These are phyloP conservation scores for Russula sp. DNA, from an alignment of 768 basidiomycete species.

Conservation along the genomic window DNA sequence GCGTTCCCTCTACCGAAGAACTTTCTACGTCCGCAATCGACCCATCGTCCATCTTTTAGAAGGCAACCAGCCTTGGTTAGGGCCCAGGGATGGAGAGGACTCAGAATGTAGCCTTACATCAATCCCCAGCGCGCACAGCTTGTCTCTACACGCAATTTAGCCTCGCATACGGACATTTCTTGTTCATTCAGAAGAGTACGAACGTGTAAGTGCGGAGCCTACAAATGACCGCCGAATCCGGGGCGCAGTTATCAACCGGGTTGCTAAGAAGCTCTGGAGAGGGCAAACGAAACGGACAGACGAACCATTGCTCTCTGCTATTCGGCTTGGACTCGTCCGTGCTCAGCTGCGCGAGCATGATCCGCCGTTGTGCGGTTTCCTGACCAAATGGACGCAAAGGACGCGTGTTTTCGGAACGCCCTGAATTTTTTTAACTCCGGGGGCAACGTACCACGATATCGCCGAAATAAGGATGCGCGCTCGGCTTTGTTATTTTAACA, in stretches of 20 bases:
- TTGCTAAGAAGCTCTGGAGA: not conserved
- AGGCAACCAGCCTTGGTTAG: not conserved
- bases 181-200: not conserved
- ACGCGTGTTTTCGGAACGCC: not conserved
- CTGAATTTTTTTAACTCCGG: not conserved
- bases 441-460: constrained; percentile 15
- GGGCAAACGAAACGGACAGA: not conserved
- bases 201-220: constrained; percentile 18
- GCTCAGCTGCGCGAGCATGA: constrained; percentile 19
- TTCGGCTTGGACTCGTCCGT: constrained; percentile 12
- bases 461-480: not conserved
- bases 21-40: constrained; percentile 2
- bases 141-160: not conserved
- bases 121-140: constrained; percentile 16
- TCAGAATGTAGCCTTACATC: constrained; percentile 3
- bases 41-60: constrained; percentile 2
- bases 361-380: constrained; percentile 16
- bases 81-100: not conserved
- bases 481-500: not conserved
- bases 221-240: not conserved
- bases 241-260: not conserved
- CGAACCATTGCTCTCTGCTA: constrained; percentile 10
- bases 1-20: not conserved
- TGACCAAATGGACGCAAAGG: not conserved
- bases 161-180: not conserved